phyloP scores from a whole-genome alignment of 805 yeast species.

The Torulaspora maleeae region DNA sequence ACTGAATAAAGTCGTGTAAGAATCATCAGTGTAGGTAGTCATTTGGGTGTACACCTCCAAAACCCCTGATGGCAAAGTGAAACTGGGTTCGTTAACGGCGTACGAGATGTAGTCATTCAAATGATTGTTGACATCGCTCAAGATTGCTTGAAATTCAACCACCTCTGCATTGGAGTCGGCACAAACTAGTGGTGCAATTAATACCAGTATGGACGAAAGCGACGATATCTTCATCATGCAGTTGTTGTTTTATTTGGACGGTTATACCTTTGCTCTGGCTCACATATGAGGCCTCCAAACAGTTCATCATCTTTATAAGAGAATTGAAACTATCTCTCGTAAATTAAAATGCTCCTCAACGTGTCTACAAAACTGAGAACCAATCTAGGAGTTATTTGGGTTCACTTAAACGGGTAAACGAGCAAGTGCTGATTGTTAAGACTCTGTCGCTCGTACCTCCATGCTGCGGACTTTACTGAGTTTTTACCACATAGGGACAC shows the following conservation, averaged over 20 bases:
- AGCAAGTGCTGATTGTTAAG: neutral
- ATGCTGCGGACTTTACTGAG: neutral
- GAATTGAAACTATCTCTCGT: too few relatives aligned
- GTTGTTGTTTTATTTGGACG: neutral
- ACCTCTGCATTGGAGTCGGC: slow-evolving; percentile 18
- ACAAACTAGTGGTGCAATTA: slow-evolving; percentile 20
- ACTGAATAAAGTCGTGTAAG: slow-evolving; percentile 33
- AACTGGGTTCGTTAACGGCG: slow-evolving; percentile 11
- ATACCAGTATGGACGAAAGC: slow-evolving; percentile 17
- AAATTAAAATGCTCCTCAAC: too few relatives aligned
- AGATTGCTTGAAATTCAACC: slow-evolving; percentile 24
- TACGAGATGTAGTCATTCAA: slow-evolving; percentile 21
- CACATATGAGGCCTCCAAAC: too few relatives aligned
- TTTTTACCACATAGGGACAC: neutral
- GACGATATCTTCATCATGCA: slow-evolving; percentile 14
- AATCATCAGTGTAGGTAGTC: slow-evolving; percentile 35
- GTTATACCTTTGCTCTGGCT: neutral
- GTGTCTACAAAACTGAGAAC: too few relatives aligned
- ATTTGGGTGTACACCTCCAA: slow-evolving; percentile 24
- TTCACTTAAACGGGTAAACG: too few relatives aligned
- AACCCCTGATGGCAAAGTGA: slow-evolving; percentile 22
- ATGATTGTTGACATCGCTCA: slow-evolving; percentile 24
- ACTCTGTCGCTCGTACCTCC: neutral
- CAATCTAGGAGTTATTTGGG: too few relatives aligned
- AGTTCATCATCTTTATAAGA: too few relatives aligned